A percentile compares a stretch with the other conserved stretches of the same genome.
Conservation (phyloP, 306 rosid genomes). For the Begonia peltatifolia region DNA sequence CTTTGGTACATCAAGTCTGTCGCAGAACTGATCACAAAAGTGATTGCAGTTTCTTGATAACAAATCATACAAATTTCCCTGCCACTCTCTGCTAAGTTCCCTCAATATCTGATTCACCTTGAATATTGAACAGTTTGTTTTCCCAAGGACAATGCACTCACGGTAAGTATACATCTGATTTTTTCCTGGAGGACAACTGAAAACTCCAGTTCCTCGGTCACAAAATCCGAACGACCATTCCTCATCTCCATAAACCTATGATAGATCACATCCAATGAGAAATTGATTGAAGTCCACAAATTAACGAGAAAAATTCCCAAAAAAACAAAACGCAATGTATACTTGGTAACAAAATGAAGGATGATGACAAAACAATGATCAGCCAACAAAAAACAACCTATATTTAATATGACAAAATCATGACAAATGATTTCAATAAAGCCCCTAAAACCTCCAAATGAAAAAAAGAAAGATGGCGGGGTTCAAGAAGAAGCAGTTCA, state of each 20-base stretch:
- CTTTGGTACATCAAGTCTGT: conserved; percentile 68
- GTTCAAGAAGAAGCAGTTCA: too few species aligned
- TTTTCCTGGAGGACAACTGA: conserved; percentile 80
- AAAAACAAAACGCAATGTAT: too few species aligned
- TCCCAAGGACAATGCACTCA: conserved; percentile 65
- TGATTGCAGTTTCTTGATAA: conserved; percentile 90
- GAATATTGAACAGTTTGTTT: conserved; percentile 49
- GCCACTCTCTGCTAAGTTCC: conserved; percentile 98
- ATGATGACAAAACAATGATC: too few species aligned
- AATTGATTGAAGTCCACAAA: too few species aligned
- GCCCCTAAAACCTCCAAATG: too few species aligned
- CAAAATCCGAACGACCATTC: conserved; percentile 99
- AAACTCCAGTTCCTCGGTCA: conserved; percentile 94
- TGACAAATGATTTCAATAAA: too few species aligned
- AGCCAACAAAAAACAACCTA: too few species aligned
- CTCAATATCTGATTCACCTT: conserved; percentile 83
- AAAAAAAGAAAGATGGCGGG: too few species aligned
- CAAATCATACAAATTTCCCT: conserved; percentile 74
- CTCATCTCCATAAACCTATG: conserved; percentile 76
- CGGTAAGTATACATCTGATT: conserved; percentile 95
- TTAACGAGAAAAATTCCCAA: too few species aligned
- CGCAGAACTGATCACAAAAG: conserved; percentile 94
- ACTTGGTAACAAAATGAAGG: too few species aligned
- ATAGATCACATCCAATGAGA: conserved; percentile 6
- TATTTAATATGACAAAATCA: too few species aligned